These are phyloP conservation scores for Sclerospora graminicola DNA, from an alignment of 352 stramenopile species.

Conservation along the genomic window DNA sequence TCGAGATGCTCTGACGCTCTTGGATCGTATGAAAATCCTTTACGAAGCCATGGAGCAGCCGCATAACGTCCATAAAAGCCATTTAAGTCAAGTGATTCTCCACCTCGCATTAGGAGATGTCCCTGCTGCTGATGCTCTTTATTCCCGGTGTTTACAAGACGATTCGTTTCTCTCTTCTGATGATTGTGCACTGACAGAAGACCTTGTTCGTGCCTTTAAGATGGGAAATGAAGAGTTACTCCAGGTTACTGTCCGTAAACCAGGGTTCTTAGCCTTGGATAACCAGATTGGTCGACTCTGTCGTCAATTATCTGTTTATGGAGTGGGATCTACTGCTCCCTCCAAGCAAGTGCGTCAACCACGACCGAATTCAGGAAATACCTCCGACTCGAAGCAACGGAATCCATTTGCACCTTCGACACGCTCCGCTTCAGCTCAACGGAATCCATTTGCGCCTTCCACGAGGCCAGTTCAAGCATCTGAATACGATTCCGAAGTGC, in stretches of 20 bases:
- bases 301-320: slow-evolving; percentile 62
- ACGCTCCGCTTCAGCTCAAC: slow-evolving; percentile 11
- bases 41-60: slow-evolving; percentile 60
- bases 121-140: slow-evolving; percentile 59
- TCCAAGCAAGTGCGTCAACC: slow-evolving; percentile 1
- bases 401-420: slow-evolving; percentile 22
- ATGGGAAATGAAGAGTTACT: slow-evolving; percentile 65
- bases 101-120: slow-evolving; percentile 49
- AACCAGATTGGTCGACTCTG: slow-evolving; percentile 64
- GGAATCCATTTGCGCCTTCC: slow-evolving; percentile 31
- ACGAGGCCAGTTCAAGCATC: slow-evolving; percentile 8
- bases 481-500: slow-evolving; percentile 20
- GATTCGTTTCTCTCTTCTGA: slow-evolving; percentile 64
- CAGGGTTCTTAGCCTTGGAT: slow-evolving; percentile 65
- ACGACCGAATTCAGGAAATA: slow-evolving; percentile 9
- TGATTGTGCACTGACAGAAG: slow-evolving; percentile 64
- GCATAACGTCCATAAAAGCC: slow-evolving; percentile 63
- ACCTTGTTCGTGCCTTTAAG: slow-evolving; percentile 72
- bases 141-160: slow-evolving; percentile 69
- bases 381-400: slow-evolving; percentile 6
- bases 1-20: slow-evolving; percentile 31
- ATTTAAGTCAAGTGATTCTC: slow-evolving; percentile 60
- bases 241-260: slow-evolving; percentile 63
- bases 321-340: slow-evolving; percentile 4
- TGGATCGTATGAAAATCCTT: slow-evolving; percentile 40